Base-by-base conservation (phyloP, 257 asterid species). In the Apocynum venetum region DNA sequence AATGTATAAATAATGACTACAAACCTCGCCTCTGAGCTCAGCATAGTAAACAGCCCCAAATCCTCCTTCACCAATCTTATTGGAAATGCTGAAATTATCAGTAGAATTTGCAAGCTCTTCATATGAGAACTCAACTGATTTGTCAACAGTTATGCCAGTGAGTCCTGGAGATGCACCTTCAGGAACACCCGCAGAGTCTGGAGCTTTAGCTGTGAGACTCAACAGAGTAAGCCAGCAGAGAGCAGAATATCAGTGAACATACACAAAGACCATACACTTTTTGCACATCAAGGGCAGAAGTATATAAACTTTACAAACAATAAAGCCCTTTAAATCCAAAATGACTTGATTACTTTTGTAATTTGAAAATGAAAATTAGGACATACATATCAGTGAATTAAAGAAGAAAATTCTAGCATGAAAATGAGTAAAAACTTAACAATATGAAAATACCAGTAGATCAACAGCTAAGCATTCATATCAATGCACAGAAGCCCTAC, bases 1-100 rank as follows among this genome's bases (percentile, higher is more conserved):
- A 25, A 53, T 52, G 44, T 65, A 31, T 63, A 74, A 56, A 44
- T 19, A 76, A 72, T 59, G 47, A 75, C 48, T 53, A 85, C 96
- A 81, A 82, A 91, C 98, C 93, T 94, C 98, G 83, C 98, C 98
- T 87, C 98, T 90, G 84, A 94, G 98, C 90, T 91, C 98, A 20
- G 98, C 98, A 80, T 92, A 94, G 86, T 92, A 94, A 82, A 94
- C 98, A 19, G 96, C 87, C 51, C 98, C 98, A 83, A 95, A 95
- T 74, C 98, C 98, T 80, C 98, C 98, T 86, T 92, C 83, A 75
- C 98, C 98, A 51, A 95, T 95, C 92, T 95, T 95, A 81, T 91
- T 88, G 52, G 98, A 93, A 78, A 95, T 78, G 86, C 90, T 92
- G 91, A 95, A 95, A 86, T 90, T 86, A 81, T 87, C 83, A 31